Conservation (phyloP, 2,329 filamentous ascomycete species). For the Trichoderma sp. region DNA sequence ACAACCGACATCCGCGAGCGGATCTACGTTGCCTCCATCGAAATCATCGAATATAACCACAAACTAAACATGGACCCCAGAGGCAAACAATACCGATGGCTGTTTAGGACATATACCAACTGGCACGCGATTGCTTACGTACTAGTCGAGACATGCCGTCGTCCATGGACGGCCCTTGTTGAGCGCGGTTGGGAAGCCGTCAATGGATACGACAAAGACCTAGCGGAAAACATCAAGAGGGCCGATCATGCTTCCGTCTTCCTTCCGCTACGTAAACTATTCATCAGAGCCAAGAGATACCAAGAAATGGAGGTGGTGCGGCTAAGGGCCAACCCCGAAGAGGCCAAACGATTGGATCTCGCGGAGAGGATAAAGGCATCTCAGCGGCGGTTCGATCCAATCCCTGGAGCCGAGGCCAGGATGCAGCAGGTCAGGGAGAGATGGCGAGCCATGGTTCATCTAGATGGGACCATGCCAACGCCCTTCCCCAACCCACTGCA, state of each 20-base stretch:
- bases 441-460: constrained; percentile 50
- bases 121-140: constrained; percentile 52
- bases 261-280: constrained; percentile 53
- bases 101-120: constrained; percentile 50
- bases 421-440: constrained; percentile 46
- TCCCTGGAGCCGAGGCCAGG: constrained; percentile 45
- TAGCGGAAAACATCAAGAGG: constrained; percentile 43
- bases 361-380: constrained; percentile 45
- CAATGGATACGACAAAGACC: constrained; percentile 38
- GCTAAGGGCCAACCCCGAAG: constrained; percentile 46
- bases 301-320: constrained; percentile 50
- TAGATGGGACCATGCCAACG: constrained; percentile 26
- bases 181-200: constrained; percentile 51
- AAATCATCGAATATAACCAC: constrained; percentile 68
- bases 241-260: constrained; percentile 48
- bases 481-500: constrained; percentile 13
- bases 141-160: constrained; percentile 44
- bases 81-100: constrained; percentile 46
- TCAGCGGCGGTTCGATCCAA: constrained; percentile 46
- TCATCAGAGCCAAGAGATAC: constrained; percentile 50
- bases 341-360: constrained; percentile 48
- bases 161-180: constrained; percentile 48
- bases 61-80: constrained; percentile 59
- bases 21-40: constrained; percentile 68
- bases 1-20: constrained; percentile 63